Percentiles rank a stretch among this genome's conserved stretches.
phyloP scores from a whole-genome alignment of 139 green algal genomes.

The Zygnema cylindricum region DNA sequence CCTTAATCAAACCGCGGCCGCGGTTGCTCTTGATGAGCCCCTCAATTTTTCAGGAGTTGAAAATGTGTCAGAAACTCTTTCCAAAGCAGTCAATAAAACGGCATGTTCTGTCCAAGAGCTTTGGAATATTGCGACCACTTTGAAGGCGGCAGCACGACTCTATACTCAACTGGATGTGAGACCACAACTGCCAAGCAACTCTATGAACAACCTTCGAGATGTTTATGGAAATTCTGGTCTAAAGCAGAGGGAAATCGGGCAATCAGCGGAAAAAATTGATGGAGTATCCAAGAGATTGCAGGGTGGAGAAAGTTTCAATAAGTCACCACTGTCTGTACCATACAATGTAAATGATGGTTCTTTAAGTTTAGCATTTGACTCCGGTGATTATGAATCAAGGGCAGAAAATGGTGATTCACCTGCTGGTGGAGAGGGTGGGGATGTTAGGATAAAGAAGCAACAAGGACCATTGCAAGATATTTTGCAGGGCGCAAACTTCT shows the following conservation, averaged over 20 bases:
- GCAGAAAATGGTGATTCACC: background rate
- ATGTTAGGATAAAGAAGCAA: background rate
- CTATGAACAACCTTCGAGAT: background rate
- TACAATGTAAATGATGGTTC: background rate
- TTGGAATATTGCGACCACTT: background rate
- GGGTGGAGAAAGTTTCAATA: background rate
- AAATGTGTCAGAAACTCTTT: background rate
- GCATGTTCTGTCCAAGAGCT: background rate
- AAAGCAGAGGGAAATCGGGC: no score
- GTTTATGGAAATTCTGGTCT: no score
- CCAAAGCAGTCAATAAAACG: background rate
- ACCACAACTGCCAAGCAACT: background rate
- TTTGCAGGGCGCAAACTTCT: background rate
- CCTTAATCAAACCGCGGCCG: conserved; percentile 20
- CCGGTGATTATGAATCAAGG: background rate
- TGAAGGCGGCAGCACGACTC: background rate
- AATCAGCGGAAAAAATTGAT: background rate
- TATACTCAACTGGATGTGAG: background rate
- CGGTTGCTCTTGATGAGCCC: background rate
- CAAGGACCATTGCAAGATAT: background rate
- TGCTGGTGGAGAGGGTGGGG: background rate
- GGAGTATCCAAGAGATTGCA: background rate
- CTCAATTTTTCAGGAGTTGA: conserved; percentile 28
- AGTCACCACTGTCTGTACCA: background rate
- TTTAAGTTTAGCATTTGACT: background rate